These are phyloP conservation scores for Penicillium pancosmium DNA, from an alignment of 495 filamentous ascomycete genomes.

Conservation along the genomic window DNA sequence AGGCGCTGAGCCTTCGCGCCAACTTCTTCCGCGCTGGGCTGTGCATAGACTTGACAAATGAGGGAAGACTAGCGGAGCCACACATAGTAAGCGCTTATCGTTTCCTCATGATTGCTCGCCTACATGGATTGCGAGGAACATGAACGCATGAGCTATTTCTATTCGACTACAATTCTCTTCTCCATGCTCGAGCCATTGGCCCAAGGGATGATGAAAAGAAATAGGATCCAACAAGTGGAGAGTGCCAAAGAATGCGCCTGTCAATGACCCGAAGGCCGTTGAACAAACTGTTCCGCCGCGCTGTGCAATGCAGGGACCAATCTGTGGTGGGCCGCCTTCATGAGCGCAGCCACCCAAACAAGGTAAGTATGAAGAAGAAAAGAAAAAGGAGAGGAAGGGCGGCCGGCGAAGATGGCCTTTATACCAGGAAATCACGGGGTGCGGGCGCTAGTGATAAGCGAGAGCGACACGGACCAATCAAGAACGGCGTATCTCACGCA, in stretches of 20 bases:
- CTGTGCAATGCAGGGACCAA: constrained; percentile 78
- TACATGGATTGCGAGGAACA: no score
- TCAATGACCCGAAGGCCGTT: constrained; percentile 71
- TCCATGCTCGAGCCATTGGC: constrained; percentile 52
- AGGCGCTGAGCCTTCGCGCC: no score
- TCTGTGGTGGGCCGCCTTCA: constrained; percentile 59
- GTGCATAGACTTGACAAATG: no score
- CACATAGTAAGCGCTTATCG: no score
- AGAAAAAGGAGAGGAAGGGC: constrained; percentile 40
- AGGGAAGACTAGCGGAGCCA: no score
- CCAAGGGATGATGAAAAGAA: constrained; percentile 60
- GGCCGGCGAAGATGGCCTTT: constrained; percentile 29
- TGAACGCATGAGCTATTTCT: not conserved
- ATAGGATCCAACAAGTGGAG: constrained; percentile 39
- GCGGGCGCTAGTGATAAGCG: constrained; percentile 39
- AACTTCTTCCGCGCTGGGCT: no score
- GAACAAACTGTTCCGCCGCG: constrained; percentile 67
- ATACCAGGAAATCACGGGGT: constrained; percentile 13
- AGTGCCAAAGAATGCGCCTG: constrained; percentile 76
- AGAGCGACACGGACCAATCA: constrained; percentile 10
- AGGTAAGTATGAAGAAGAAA: constrained; percentile 76
- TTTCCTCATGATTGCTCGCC: no score
- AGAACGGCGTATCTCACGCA: no score
- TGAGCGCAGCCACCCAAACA: constrained; percentile 67
- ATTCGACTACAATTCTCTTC: constrained; percentile 40